These are phyloP conservation scores for Byssoonygena ceratinophila DNA, from an alignment of 2,329 filamentous ascomycete genomes.

Conservation along the genomic window DNA sequence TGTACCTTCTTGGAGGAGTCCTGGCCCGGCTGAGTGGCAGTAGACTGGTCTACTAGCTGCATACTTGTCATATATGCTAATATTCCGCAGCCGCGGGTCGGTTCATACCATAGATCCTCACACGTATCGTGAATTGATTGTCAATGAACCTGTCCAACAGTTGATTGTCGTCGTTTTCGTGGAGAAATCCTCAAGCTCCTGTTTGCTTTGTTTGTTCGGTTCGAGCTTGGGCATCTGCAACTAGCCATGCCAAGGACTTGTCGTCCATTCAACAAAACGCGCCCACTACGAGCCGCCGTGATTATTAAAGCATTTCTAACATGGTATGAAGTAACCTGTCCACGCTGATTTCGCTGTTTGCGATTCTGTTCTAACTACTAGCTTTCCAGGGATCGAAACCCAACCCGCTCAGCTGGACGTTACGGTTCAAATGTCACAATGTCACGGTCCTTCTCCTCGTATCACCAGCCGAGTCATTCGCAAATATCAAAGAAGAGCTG, in stretches of 20 bases:
- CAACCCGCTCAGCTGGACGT: constrained; percentile 47
- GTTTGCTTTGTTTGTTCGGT: constrained; percentile 11
- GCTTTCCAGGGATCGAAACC: neutral
- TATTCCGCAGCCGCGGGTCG: neutral
- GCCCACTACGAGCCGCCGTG: neutral
- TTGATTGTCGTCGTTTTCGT: no score
- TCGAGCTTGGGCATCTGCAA: neutral
- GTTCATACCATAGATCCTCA: neutral
- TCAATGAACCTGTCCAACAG: no score
- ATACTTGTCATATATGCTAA: neutral
- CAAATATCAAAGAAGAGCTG: constrained; percentile 48
- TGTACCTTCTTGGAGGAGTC: no score
- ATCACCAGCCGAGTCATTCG: constrained; percentile 48
- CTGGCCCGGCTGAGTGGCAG: constrained; percentile 29
- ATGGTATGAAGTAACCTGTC: constrained; percentile 1
- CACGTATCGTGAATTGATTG: neutral
- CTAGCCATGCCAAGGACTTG: neutral
- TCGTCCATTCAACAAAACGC: neutral
- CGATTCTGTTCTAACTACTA: neutral
- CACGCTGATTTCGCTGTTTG: neutral
- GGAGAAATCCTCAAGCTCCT: constrained; percentile 2
- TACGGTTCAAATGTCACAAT: constrained; percentile 63
- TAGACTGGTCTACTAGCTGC: neutral
- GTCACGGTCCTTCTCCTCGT: constrained; percentile 61
- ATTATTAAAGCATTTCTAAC: neutral